Percentiles rank a stretch among this genome's conserved stretches.
These are phyloP conservation scores for Rubus idaeus DNA, from an alignment of 306 rosid species.

Conservation along the genomic window DNA sequence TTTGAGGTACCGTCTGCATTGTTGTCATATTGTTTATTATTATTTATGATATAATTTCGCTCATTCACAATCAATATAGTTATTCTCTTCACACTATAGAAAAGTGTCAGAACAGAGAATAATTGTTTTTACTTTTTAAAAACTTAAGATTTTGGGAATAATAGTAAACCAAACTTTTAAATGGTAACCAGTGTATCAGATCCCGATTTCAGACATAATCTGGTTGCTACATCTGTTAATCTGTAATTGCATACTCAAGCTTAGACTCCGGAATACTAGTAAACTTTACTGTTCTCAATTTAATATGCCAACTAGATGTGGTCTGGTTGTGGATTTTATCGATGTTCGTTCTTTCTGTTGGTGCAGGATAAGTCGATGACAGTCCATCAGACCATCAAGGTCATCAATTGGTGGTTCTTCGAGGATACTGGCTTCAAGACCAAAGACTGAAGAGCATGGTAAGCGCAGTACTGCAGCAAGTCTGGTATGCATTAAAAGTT, in stretches of 20 bases:
- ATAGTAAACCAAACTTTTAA: background rate
- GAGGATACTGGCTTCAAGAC: constrained; percentile 88
- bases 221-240: constrained; percentile 90
- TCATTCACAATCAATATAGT: background rate
- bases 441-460: constrained; percentile 68
- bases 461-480: constrained; percentile 78
- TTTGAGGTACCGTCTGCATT: background rate
- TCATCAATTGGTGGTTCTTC: constrained; percentile 56
- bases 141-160: background rate
- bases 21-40: background rate
- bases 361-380: constrained; percentile 90
- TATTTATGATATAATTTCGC: background rate
- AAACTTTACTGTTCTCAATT: no score
- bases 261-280: no score
- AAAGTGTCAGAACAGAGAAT: no score
- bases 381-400: constrained; percentile 43
- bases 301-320: no score
- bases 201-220: constrained; percentile 53
- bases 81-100: no score
- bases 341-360: constrained; percentile 37
- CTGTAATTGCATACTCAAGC: constrained; percentile 68
- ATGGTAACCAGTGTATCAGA: background rate
- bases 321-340: no score
- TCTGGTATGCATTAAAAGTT: constrained; percentile 47
- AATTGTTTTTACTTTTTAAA: background rate